phyloP scores from a whole-genome alignment of 495 filamentous ascomycete species.

The Aspergillus affinis region DNA sequence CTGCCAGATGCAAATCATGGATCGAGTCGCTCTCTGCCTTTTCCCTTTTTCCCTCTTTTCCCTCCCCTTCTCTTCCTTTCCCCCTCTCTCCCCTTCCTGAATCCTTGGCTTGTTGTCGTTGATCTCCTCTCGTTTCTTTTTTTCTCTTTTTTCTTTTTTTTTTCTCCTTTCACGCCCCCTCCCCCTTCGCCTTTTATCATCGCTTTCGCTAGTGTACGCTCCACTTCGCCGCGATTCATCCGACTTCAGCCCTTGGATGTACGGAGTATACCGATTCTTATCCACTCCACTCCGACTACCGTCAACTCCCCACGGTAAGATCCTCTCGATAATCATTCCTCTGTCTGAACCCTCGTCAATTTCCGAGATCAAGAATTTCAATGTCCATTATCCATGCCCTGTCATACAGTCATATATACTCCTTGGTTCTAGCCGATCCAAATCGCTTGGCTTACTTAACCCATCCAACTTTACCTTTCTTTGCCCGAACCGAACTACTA shows the following conservation, averaged over 20 bases:
- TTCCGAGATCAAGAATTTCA: too few relatives aligned
- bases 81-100: not conserved
- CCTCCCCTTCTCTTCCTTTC: not conserved
- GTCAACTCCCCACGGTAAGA: not conserved
- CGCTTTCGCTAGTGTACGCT: not conserved
- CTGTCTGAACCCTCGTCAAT: too few relatives aligned
- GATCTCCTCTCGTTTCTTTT: conserved; percentile 3
- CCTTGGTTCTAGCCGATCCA: not conserved
- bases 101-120: not conserved
- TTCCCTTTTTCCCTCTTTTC: not conserved
- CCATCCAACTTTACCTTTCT: conserved; percentile 1
- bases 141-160: not conserved
- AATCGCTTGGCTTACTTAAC: not conserved
- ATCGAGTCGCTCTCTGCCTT: not conserved
- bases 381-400: too few relatives aligned
- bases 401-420: not conserved
- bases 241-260: not conserved
- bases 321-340: too few relatives aligned
- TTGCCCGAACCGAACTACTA: conserved; percentile 3
- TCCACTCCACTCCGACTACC: not conserved
- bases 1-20: conserved; percentile 7
- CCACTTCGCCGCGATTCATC: not conserved
- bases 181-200: not conserved
- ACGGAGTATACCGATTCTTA: not conserved
- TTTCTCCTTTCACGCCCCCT: not conserved